Evolutionary conservation across 805 yeast genomes (phyloP), one percentile per base, ranked within the genome.

Genomic region (Candida boleticola): DNA sequence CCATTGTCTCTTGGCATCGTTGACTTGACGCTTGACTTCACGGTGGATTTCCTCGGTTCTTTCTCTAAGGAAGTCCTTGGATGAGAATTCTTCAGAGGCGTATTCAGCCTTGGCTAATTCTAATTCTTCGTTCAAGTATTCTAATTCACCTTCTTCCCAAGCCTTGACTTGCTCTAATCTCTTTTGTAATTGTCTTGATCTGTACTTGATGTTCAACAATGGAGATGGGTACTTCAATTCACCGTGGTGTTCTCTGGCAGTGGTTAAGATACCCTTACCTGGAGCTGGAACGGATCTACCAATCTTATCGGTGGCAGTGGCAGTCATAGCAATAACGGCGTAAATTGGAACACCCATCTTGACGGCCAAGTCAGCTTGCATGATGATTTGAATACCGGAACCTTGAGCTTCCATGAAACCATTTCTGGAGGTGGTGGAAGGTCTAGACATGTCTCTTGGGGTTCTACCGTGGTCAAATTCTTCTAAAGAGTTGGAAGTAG

Each of bases 401-500:
- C 99, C 99, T 73, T 93, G 99, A 31, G 99, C 84, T 77, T 93
- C 99, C 98, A 93, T 93, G 77, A 93, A 93, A 56, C 99, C 99
- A 55, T 84, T 78, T 79, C 99, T 87, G 36, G 96, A 76, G 32
- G 97, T 85, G 40, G 99, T 90, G 42, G 97, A 79, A 44, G 99
- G 99, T 73, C 99, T 86, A 21, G 98, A 92, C 98, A 93, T 93
- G 70, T 93, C 99, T 45, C 84, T 76, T 54, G 99, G 98, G 40
- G 97, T 88, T 76, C 99, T 88, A 51, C 99, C 99, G 53, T 88
- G 93, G 38, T 79, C 96, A 53, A 85, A 75, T 73, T 93, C 99
- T 46, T 83, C 88, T 45, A 79, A 61, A 21, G 97, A 76, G 71
- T 92, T 89, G 23, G 97, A 85, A 35, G 99, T 93, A 36, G 99